Evolutionary conservation across 2,329 filamentous ascomycete genomes (phyloP).

Genomic region (Colletotrichum orbiculare): DNA sequence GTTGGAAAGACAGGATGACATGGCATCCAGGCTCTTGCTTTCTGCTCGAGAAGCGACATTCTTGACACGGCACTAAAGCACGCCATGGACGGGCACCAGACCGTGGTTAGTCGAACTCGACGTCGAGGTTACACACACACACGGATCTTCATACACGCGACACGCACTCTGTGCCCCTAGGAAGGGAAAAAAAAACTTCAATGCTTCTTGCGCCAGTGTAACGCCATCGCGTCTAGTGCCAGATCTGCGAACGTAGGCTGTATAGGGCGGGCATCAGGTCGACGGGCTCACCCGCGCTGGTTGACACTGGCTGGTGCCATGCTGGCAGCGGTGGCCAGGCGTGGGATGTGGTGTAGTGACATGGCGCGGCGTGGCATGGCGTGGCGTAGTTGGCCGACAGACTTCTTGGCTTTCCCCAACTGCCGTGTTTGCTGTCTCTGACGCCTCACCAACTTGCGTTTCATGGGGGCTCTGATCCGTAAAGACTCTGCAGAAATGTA

Average conservation of each 20-base stretch:
- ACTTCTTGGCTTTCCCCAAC: background rate
- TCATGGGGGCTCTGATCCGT: conserved; percentile 13
- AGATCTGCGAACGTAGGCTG: conserved; percentile 29
- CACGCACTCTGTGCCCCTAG: background rate
- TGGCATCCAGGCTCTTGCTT: too few relatives aligned
- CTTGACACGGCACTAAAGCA: conserved; percentile 29
- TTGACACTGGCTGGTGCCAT: conserved; percentile 5
- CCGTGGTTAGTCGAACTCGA: background rate
- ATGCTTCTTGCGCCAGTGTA: background rate
- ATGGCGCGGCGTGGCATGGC: conserved; percentile 4
- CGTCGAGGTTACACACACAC: background rate
- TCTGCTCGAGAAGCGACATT: background rate
- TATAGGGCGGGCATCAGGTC: conserved; percentile 29
- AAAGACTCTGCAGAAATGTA: background rate
- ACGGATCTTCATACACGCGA: background rate
- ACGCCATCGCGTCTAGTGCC: conserved; percentile 30
- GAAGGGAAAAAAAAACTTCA: too few relatives aligned
- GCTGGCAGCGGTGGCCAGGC: conserved; percentile 4
- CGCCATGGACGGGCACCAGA: background rate
- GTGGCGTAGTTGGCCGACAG: conserved; percentile 6
- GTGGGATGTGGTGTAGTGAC: background rate
- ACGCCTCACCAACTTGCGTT: conserved; percentile 13
- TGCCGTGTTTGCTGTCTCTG: too few relatives aligned
- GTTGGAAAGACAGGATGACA: too few relatives aligned
- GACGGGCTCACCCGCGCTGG: conserved; percentile 22